A percentile compares a stretch with the other conserved stretches of the same genome.
phyloP scores from a whole-genome alignment of 2,329 filamentous ascomycete species.

The Penicillium sclerotiorum region DNA sequence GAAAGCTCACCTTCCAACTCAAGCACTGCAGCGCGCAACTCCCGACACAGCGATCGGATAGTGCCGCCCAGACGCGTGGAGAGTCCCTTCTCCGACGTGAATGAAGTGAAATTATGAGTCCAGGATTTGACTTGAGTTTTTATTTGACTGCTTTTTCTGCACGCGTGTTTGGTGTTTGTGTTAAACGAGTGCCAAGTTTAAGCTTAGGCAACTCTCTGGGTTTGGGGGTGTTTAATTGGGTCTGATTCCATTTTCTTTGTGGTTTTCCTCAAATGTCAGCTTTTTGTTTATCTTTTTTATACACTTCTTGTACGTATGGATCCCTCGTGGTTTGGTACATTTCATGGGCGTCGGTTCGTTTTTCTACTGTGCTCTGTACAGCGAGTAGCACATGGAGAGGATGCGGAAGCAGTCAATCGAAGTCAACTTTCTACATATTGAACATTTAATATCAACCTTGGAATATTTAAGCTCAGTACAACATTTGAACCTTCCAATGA shows the following conservation, averaged over 20 bases:
- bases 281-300: neutral
- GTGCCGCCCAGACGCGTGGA: slow-evolving; percentile 34
- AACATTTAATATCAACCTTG: neutral
- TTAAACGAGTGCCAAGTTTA: neutral
- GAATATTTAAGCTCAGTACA: neutral
- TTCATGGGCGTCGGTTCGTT: slow-evolving; percentile 15
- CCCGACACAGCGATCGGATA: slow-evolving; percentile 28
- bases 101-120: slow-evolving; percentile 42
- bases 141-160: neutral
- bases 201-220: neutral
- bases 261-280: slow-evolving; percentile 1
- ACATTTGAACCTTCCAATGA: too few relatives aligned
- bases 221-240: slow-evolving; percentile 4
- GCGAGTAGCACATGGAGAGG: slow-evolving; percentile 18
- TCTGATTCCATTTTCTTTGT: slow-evolving; percentile 3
- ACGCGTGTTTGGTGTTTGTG: neutral
- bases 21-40: slow-evolving; percentile 28
- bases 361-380: slow-evolving; percentile 21
- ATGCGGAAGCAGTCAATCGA: slow-evolving; percentile 15
- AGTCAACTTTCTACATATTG: slow-evolving; percentile 2
- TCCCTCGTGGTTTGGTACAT: slow-evolving; percentile 19
- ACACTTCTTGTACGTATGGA: slow-evolving; percentile 32
- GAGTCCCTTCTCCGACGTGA: slow-evolving; percentile 49
- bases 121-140: slow-evolving; percentile 6
- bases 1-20: slow-evolving; percentile 22